A percentile compares a stretch with the other conserved stretches of the same genome.
Conservation (phyloP, 768 basidiomycete species). For the Boletus tomentosulus region DNA sequence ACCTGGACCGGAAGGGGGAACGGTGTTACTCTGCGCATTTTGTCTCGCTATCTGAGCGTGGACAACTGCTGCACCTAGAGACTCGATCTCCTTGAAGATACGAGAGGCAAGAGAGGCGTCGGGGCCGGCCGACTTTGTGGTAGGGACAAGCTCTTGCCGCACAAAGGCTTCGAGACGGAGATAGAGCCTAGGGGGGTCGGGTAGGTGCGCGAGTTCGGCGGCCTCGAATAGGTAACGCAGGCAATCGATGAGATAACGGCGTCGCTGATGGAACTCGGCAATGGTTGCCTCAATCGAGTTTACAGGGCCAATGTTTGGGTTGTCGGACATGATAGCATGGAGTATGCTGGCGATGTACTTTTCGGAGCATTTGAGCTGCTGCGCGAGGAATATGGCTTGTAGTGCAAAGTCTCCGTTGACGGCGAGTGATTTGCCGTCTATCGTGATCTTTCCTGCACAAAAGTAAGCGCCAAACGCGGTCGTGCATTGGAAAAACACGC, state of each 20-base stretch:
- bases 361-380: constrained; percentile 80
- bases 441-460: constrained; percentile 56
- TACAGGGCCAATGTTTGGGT: constrained; percentile 59
- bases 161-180: constrained; percentile 54
- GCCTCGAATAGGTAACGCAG: constrained; percentile 64
- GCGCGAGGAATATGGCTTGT: constrained; percentile 73
- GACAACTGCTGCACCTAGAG: constrained; percentile 47
- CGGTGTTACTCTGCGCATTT: constrained; percentile 56
- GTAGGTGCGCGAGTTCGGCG: constrained; percentile 44
- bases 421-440: constrained; percentile 63
- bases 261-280: constrained; percentile 62
- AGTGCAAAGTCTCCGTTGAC: constrained; percentile 78
- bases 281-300: constrained; percentile 62
- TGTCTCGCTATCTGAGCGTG: constrained; percentile 56
- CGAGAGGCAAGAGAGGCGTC: constrained; percentile 47
- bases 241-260: constrained; percentile 68
- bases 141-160: constrained; percentile 48
- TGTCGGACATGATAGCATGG: constrained; percentile 55
- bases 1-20: constrained; percentile 56
- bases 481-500: constrained; percentile 31
- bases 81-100: constrained; percentile 63
- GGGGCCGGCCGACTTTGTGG: constrained; percentile 29
- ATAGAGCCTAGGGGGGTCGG: constrained; percentile 45
- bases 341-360: constrained; percentile 69
- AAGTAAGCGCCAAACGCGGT: background rate